phyloP scores from a whole-genome alignment of 2,329 filamentous ascomycete species.

The Trichoderma atroviride region DNA sequence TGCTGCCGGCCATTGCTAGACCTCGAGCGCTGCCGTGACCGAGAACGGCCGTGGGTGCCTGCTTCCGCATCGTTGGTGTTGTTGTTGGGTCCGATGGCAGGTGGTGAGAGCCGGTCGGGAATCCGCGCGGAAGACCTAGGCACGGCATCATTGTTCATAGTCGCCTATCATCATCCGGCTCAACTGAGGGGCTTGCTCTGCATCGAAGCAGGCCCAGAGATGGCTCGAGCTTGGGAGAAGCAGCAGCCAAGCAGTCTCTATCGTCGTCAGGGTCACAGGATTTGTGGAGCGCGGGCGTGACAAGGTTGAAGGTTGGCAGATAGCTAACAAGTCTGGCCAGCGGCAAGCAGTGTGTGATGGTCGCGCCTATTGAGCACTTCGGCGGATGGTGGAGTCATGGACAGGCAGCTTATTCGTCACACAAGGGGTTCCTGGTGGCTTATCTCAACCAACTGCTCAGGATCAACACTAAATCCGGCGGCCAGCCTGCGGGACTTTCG shows the following conservation, averaged over 20 bases:
- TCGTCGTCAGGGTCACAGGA: background rate
- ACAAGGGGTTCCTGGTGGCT: conserved; percentile 12
- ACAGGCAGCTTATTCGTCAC: background rate
- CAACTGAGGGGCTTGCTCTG: conserved; percentile 32
- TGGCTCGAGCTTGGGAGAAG: background rate
- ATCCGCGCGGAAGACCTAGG: conserved; percentile 45
- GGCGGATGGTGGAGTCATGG: conserved; percentile 7
- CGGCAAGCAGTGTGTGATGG: background rate
- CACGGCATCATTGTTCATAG: conserved; percentile 57
- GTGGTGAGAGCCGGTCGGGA: conserved; percentile 29
- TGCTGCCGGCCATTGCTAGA: conserved; percentile 37
- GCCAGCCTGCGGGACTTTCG: conserved; percentile 9
- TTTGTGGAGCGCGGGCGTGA: background rate
- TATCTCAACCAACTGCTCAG: conserved; percentile 1
- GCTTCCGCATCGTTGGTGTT: conserved; percentile 24
- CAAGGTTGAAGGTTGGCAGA: background rate
- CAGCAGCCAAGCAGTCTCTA: background rate
- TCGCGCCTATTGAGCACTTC: conserved; percentile 8
- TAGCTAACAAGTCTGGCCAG: background rate
- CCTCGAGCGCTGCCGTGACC: conserved; percentile 27
- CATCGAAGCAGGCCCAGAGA: conserved; percentile 26
- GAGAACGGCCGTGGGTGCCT: conserved; percentile 10
- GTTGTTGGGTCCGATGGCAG: conserved; percentile 27
- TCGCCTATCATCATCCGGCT: conserved; percentile 43
- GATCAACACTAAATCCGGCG: conserved; percentile 29